Base-by-base conservation (phyloP, 352 stramenopile genomes). In the Elongisporangium prolatum region DNA sequence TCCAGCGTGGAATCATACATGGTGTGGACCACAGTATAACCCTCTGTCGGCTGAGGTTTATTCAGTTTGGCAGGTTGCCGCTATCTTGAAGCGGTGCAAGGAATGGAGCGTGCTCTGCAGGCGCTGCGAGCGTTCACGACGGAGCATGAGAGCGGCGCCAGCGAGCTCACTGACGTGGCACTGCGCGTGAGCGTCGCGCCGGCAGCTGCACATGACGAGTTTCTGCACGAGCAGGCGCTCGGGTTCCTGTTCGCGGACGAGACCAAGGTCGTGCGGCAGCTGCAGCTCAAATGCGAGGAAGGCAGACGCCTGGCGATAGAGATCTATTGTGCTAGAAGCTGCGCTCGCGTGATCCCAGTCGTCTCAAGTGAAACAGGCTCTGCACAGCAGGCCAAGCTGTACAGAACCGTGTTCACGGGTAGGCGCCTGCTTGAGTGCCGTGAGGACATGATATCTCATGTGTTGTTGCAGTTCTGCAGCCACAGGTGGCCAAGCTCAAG, bases 321-420 rank as follows among this genome's bases (percentile, higher is more conserved):
- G 21, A 61, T 89, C 34, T 92, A 92, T 62, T 83, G 74, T 57
- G 72, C 72, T 1, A 63, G 83, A 47, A 81, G 77, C 59, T 89
- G 80, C 52, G 73, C 78, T 6, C 67, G 71, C 40, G 76, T 75
- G 5, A 72, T 92, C 24, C 76, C 79, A 10, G 28, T 40, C 14
- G 28, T 13, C 5, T 2, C 28, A 2, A 14, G 28, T 9, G 28
- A 40, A 13, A 6, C 9, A 9, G 28, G 8, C 4, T 40, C 28
- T 14, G 28, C 28, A 9, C 28, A 40, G 9, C 28, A 40, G 4
- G 28, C 28, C 28, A 40, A 40, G 28, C 28, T 40, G 8, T 74
- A 89, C 54, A 62, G 67, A 3, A 60, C 71, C 9, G 65, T 89
- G 3, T 84, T 81, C 34, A 69, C 71, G 44, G 69, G 80, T 89